Evolutionary conservation across 78 protist genomes (phyloP).

Genomic region (Dictyostelium capitatum): DNA sequence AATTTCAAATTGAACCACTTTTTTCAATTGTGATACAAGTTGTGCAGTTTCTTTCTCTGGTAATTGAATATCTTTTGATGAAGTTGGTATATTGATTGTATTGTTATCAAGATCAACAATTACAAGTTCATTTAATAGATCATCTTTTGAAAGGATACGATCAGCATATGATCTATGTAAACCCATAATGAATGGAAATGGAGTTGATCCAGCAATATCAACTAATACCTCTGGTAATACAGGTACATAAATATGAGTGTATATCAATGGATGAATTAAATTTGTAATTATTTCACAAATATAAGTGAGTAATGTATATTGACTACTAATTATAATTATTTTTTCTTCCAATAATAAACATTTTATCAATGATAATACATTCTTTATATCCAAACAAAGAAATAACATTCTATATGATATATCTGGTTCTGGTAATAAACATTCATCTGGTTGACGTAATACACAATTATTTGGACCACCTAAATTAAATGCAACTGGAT

Average conservation of each 20-base stretch:
- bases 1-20: constrained; percentile 55
- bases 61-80: constrained; percentile 10
- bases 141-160: constrained; percentile 46
- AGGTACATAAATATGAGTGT: constrained; percentile 84
- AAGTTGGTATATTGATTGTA: constrained; percentile 36
- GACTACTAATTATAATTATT: constrained; percentile 42
- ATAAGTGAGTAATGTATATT: constrained; percentile 61
- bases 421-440: constrained; percentile 71
- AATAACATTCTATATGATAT: constrained; percentile 48
- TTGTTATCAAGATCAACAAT: constrained; percentile 65
- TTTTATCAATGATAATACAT: constrained; percentile 42
- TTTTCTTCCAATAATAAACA: constrained; percentile 65
- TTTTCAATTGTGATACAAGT: constrained; percentile 33
- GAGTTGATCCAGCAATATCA: constrained; percentile 56
- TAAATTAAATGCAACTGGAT: constrained; percentile 21
- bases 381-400: constrained; percentile 61
- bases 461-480: constrained; percentile 11
- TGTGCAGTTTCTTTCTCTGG: constrained; percentile 51
- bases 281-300: constrained; percentile 44
- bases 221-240: constrained; percentile 74
- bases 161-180: constrained; percentile 47
- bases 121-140: constrained; percentile 47
- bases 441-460: constrained; percentile 41
- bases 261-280: constrained; percentile 36
- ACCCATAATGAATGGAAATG: constrained; percentile 84